Evolutionary conservation across 2,329 filamentous ascomycete species (phyloP), one percentile per base, ranked within the genome.

Genomic region (Aspergillus pseudoglaucus): DNA sequence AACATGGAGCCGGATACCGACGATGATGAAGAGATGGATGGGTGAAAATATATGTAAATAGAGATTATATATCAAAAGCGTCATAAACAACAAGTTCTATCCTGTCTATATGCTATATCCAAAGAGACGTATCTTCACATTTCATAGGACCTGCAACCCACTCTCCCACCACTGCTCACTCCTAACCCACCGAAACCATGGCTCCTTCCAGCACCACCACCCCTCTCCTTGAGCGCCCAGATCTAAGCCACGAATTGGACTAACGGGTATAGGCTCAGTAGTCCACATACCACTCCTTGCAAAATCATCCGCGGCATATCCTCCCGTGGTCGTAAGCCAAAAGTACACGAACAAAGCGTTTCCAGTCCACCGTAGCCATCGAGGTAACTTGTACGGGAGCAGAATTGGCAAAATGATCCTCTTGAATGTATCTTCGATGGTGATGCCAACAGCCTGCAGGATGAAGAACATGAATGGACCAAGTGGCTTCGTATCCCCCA

Each of bases 181-280:
- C 2, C 58, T 66, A 66, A 85, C 76, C 78, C 79, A 83, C 1
- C 76, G 74, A 18, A 82, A 64, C 51, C 79, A 71, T 18, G 75
- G 65, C 27, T 73, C 63, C 53, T 76, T 74, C 80, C 84, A 89
- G 57, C 86, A 80, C 80, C 81, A 87, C 75, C 81, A 84, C 1
- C 75, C 69, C 58, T 87, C 82, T 0, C 77, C 80, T 15, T 74
- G 66, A 1, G 72, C 70, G 0, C 85, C 86, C 30, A 84, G 72
- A 0, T 86, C 84, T 14, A 90, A 30, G 2, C 77, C 79, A 22
- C 88, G 75, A n/a, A 90, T 61, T 1, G 78, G 61, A 46, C 88
- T 94, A 7, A 91, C 54, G 0, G 90, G 88, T n/a, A 95, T 69
- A 0, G 89, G 88, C 66, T 96, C 89, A 52, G 82, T 82, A 12